Evolutionary conservation across 1,284 basidiomycete genomes (phyloP), one percentile per base, ranked within the genome.

Genomic region (Puccinia hordei): DNA sequence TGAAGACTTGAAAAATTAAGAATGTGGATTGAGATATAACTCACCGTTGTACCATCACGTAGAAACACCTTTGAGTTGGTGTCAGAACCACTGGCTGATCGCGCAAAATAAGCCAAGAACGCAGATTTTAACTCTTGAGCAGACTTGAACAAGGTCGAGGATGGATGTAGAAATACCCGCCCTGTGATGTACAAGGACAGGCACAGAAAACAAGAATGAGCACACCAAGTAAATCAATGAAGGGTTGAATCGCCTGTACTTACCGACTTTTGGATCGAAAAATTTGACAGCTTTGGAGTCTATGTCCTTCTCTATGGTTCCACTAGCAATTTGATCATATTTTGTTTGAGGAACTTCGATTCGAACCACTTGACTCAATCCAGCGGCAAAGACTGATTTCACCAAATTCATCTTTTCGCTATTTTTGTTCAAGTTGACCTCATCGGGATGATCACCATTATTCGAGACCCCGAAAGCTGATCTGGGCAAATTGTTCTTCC

Each of bases 41-140:
- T 81, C 82, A 93, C 92, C 88, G 96, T 92, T 0, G 93, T 95
- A 15, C 90, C 93, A 86, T 95, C 95, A 72, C 93, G 88, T 83
- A 98, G 84, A 85, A 92, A 97, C 0, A 94, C 88, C 85, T 96
- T 95, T 46, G 88, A 90, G 17, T 82, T 81, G 10, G 73, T 38
- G 17, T 78, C 81, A 9, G 73, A 65, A 46, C 73, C 35, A n/a
- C 92, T 93, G 87, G 90, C 89, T 80, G 91, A 90, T 86, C 94
- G 93, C 83, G 90, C 88, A 86, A 95, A 97, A 84, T 92, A 95
- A 6, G 91, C 89, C 68, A 95, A 84, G 85, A 94, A 94, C 3
- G 91, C 91, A 44, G 90, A 89, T 79, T 90, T 91, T 90, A 93
- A 94, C 44, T 88, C 88, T 33, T 89, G 88, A 81, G 90, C 89